phyloP scores from a whole-genome alignment of 768 basidiomycete species.

The Leccinum incarnatum region DNA sequence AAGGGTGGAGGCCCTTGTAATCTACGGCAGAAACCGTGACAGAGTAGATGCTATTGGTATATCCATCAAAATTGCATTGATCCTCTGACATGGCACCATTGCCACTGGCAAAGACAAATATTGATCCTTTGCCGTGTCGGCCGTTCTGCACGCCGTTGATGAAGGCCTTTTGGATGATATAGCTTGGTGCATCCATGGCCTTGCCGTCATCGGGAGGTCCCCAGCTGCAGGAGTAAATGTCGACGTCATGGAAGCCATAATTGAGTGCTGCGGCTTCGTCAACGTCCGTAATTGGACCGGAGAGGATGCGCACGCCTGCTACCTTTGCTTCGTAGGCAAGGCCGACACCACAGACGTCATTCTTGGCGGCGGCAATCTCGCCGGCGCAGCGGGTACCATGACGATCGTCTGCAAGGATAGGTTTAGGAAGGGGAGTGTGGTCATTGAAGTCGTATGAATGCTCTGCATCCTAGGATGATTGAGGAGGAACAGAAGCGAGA shows the following conservation, averaged over 20 bases:
- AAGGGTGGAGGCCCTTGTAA: slow-evolving; percentile 89
- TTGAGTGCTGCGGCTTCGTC: slow-evolving; percentile 96
- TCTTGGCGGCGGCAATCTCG: slow-evolving; percentile 90
- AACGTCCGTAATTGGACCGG: slow-evolving; percentile 89
- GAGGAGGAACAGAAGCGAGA: neutral
- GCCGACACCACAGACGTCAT: slow-evolving; percentile 91
- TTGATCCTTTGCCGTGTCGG: slow-evolving; percentile 82
- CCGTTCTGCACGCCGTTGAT: slow-evolving; percentile 92
- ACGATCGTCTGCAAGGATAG: slow-evolving; percentile 85
- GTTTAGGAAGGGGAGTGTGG: slow-evolving; percentile 82
- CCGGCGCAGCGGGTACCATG: slow-evolving; percentile 98
- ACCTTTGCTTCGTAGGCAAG: slow-evolving; percentile 91
- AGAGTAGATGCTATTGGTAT: slow-evolving; percentile 96
- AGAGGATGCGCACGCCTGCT: slow-evolving; percentile 93
- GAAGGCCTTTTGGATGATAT: slow-evolving; percentile 90
- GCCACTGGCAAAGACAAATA: slow-evolving; percentile 97
- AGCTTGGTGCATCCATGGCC: slow-evolving; percentile 91
- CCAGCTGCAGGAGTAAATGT: slow-evolving; percentile 95
- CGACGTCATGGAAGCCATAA: slow-evolving; percentile 87
- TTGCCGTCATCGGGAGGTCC: slow-evolving; percentile 94
- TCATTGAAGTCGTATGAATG: slow-evolving; percentile 98
- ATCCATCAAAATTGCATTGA: slow-evolving; percentile 99
- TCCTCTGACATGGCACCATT: slow-evolving; percentile 91
- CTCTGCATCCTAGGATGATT: slow-evolving; percentile 61
- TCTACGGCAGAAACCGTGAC: slow-evolving; percentile 97